Conservation (phyloP, 352 stramenopile genomes). For the Blastocystis sp. region DNA sequence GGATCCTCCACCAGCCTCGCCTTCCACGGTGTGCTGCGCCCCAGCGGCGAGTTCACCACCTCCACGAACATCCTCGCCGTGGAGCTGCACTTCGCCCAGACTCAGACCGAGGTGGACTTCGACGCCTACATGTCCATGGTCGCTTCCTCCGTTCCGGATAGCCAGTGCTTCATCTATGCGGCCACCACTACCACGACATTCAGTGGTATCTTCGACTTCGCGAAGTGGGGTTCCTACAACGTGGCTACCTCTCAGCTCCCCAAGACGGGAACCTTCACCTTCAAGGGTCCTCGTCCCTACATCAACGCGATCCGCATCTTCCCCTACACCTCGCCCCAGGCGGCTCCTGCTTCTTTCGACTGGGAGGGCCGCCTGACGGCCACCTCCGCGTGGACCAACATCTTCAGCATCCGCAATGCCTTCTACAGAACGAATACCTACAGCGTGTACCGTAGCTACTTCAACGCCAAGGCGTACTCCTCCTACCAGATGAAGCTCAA, state of each 20-base stretch:
- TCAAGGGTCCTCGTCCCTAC: slow-evolving; percentile 1
- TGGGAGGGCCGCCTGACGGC: neutral
- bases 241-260: neutral
- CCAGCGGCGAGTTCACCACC: neutral
- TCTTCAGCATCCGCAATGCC: neutral
- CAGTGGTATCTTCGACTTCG: slow-evolving; percentile 20
- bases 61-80: neutral
- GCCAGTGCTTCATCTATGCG: slow-evolving; percentile 21
- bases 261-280: neutral
- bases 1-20: neutral
- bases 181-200: neutral
- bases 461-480: neutral
- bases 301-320: slow-evolving; percentile 42
- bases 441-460: neutral
- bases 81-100: neutral
- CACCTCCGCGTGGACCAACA: neutral
- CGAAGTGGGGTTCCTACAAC: neutral
- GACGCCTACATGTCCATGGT: slow-evolving; percentile 10
- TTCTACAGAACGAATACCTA: neutral
- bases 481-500: neutral
- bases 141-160: neutral
- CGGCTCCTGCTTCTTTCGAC: neutral
- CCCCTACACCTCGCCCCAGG: neutral
- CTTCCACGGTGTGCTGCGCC: slow-evolving; percentile 10
- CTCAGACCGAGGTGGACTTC: slow-evolving; percentile 28